Conservation (phyloP, 2,329 filamentous ascomycete species). For the Fusarium tanahbumbuense region DNA sequence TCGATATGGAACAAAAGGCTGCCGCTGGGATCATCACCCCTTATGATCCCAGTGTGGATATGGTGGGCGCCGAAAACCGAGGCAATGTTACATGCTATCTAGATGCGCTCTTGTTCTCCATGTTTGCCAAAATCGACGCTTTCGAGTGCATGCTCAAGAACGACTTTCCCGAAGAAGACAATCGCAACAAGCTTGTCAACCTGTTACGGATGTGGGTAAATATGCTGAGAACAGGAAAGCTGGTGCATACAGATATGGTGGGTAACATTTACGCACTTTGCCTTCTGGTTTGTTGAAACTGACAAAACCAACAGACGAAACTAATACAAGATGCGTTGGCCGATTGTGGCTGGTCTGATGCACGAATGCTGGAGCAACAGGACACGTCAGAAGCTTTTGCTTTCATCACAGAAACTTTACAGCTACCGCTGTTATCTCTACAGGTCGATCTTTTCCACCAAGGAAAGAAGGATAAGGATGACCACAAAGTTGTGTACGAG, state of each 20-base stretch:
- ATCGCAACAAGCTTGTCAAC: constrained; percentile 77
- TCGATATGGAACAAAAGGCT: constrained; percentile 83
- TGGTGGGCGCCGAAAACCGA: constrained; percentile 89
- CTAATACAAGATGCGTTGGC: constrained; percentile 84
- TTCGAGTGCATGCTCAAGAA: constrained; percentile 94
- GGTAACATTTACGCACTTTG: constrained; percentile 40
- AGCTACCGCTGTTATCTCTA: constrained; percentile 86
- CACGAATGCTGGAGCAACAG: constrained; percentile 81
- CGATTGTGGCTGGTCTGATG: constrained; percentile 90
- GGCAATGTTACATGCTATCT: constrained; percentile 93
- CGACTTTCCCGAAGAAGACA: constrained; percentile 74
- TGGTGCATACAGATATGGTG: constrained; percentile 89
- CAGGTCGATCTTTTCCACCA: constrained; percentile 97
- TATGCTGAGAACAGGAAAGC: constrained; percentile 82
- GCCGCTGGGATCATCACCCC: constrained; percentile 81
- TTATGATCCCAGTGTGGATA: constrained; percentile 76
- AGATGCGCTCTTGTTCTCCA: constrained; percentile 90
- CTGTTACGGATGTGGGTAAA: constrained; percentile 93
- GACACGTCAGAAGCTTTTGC: constrained; percentile 96
- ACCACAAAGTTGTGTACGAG: constrained; percentile 96
- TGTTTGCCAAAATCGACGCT: constrained; percentile 90
- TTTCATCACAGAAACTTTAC: constrained; percentile 90
- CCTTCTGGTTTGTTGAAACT: background rate
- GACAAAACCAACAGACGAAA: constrained; percentile 70
- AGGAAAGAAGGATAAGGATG: constrained; percentile 84